phyloP scores from a whole-genome alignment of 164 flowering plant genomes.

The Cinnamomum micranthum region DNA sequence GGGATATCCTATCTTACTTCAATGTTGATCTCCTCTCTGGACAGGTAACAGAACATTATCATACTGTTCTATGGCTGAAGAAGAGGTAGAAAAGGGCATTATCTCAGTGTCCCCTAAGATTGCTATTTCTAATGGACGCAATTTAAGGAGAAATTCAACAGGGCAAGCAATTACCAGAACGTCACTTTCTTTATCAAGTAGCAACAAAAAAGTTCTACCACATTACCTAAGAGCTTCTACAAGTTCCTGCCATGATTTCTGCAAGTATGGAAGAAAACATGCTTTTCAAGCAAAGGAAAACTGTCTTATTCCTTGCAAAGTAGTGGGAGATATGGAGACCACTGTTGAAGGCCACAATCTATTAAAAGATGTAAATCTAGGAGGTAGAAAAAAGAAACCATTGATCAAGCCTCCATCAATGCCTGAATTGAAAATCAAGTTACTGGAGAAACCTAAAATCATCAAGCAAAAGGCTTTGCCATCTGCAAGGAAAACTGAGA shows the following conservation, averaged over 20 bases:
- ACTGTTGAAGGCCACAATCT: conserved; percentile 6
- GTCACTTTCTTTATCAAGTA: conserved; percentile 14
- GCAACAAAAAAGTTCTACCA: conserved; percentile 38
- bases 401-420: conserved; percentile 8
- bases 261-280: conserved; percentile 72
- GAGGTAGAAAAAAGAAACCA: conserved; percentile 13
- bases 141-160: conserved; percentile 37
- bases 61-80: background rate
- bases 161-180: conserved; percentile 21
- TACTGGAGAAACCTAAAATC: conserved; percentile 9
- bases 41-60: too few relatives aligned
- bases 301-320: conserved; percentile 23
- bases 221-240: conserved; percentile 75
- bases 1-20: too few relatives aligned
- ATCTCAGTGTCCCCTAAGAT: conserved; percentile 18
- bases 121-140: conserved; percentile 9
- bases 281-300: conserved; percentile 36
- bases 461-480: conserved; percentile 10
- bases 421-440: conserved; percentile 12
- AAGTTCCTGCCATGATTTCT: conserved; percentile 91
- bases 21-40: too few relatives aligned
- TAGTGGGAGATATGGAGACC: background rate
- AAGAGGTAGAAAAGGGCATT: conserved; percentile 11
- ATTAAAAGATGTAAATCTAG: background rate
- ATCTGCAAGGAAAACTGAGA: conserved; percentile 8